Conservation (phyloP, 2,329 filamentous ascomycete genomes). For the Fusarium sublunatum region DNA sequence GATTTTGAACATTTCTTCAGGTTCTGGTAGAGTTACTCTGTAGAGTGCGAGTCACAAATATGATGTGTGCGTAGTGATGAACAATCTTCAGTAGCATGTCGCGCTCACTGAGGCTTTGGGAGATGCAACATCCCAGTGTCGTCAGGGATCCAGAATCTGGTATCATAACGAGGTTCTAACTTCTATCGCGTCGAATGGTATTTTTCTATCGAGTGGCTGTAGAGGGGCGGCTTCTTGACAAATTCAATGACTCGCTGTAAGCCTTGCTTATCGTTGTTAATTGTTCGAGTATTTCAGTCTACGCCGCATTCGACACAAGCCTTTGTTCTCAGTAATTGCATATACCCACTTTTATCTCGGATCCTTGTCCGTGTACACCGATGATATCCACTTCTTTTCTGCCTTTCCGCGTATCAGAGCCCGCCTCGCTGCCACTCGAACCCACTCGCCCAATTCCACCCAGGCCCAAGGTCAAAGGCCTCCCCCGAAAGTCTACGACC, state of each 20-base stretch:
- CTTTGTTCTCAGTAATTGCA: slow-evolving; percentile 11
- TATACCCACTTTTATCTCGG: slow-evolving; percentile 27
- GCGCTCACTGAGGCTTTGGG: slow-evolving; percentile 3
- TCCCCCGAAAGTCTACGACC: slow-evolving; percentile 30
- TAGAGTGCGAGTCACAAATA: too few relatives aligned
- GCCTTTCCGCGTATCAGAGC: slow-evolving; percentile 15
- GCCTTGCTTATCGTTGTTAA: not conserved
- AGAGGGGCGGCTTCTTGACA: not conserved
- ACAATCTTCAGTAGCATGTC: slow-evolving; percentile 5
- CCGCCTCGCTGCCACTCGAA: slow-evolving; percentile 1
- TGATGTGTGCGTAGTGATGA: not conserved
- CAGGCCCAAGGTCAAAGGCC: slow-evolving; percentile 26
- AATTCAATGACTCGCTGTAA: slow-evolving; percentile 4
- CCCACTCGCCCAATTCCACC: slow-evolving; percentile 28
- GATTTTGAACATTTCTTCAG: not conserved
- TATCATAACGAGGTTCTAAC: slow-evolving; percentile 13
- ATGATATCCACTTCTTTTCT: slow-evolving; percentile 12
- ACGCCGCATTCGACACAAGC: slow-evolving; percentile 6
- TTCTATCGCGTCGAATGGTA: slow-evolving; percentile 7
- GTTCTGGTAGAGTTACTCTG: too few relatives aligned
- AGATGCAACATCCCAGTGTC: slow-evolving; percentile 32
- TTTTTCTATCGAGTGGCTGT: not conserved
- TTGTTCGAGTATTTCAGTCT: slow-evolving; percentile 13
- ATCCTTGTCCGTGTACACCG: slow-evolving; percentile 26
- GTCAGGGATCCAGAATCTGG: slow-evolving; percentile 21